Percentiles rank a stretch among this genome's conserved stretches.
Conservation (phyloP, 495 filamentous ascomycete genomes). For the Penicillium dipodomyicola region DNA sequence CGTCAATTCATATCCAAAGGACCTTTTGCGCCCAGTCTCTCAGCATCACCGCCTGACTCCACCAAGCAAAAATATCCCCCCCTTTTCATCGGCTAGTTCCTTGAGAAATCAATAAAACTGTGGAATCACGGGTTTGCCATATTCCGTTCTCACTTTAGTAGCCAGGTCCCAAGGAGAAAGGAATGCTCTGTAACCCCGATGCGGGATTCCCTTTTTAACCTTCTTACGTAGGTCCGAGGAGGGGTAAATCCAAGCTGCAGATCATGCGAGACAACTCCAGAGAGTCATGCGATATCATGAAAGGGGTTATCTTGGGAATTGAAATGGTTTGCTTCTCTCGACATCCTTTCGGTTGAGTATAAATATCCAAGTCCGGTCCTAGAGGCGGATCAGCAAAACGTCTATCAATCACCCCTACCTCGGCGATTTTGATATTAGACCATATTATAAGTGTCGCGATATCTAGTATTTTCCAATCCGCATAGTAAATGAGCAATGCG, state of each 20-base stretch:
- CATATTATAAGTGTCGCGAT: slow-evolving; percentile 16
- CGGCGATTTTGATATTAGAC: slow-evolving; percentile 1
- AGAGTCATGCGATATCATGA: slow-evolving; percentile 25
- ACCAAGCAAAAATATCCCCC: slow-evolving; percentile 13
- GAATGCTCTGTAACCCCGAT: slow-evolving; percentile 12
- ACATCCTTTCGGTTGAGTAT: slow-evolving; percentile 5
- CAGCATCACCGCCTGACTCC: slow-evolving; percentile 10
- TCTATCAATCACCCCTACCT: slow-evolving; percentile 7
- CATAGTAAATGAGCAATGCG: slow-evolving; percentile 21
- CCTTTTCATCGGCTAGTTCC: slow-evolving; percentile 1
- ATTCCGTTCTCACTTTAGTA: not conserved
- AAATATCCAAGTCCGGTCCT: slow-evolving; percentile 2
- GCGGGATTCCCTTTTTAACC: slow-evolving; percentile 16
- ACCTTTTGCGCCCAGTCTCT: slow-evolving; percentile 10
- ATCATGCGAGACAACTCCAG: slow-evolving; percentile 31
- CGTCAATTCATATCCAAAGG: not conserved
- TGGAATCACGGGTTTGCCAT: not conserved
- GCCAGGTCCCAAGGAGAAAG: slow-evolving; percentile 12
- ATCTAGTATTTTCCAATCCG: not conserved
- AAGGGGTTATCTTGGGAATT: not conserved
- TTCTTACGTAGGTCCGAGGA: slow-evolving; percentile 30
- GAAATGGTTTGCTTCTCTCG: not conserved
- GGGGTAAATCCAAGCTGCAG: slow-evolving; percentile 31
- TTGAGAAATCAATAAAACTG: not conserved
- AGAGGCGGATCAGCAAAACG: slow-evolving; percentile 1